Conservation (phyloP, 140 eudicot genomes). For the Anethum foeniculum region DNA sequence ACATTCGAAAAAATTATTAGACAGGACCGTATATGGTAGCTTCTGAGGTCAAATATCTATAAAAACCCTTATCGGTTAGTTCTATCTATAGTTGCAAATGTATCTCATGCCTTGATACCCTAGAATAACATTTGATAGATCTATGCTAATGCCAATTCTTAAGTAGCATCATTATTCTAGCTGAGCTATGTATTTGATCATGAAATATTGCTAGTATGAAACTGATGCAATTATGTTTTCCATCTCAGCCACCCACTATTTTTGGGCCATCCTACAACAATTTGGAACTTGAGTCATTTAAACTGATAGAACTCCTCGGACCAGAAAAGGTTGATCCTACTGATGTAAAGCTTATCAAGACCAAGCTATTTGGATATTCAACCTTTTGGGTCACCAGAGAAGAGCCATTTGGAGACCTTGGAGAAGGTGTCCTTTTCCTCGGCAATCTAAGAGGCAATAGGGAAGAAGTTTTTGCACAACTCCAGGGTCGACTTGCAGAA, state of each 20-base stretch:
- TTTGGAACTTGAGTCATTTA: constrained; percentile 83
- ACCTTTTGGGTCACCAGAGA: constrained; percentile 95
- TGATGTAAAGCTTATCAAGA: constrained; percentile 84
- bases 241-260: constrained; percentile 33
- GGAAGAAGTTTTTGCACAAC: constrained; percentile 75
- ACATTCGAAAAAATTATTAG: neutral
- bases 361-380: constrained; percentile 82
- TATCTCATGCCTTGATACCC: neutral
- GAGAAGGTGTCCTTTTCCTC: constrained; percentile 91
- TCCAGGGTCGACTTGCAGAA: constrained; percentile 68
- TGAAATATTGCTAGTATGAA: neutral
- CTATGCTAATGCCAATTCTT: neutral
- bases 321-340: constrained; percentile 92
- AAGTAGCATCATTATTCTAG: neutral
- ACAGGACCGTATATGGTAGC: neutral
- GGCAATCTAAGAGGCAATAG: constrained; percentile 92
- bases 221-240: constrained; percentile 13
- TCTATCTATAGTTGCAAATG: neutral
- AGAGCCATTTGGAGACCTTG: constrained; percentile 91
- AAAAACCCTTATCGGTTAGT: neutral
- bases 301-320: constrained; percentile 90
- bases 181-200: constrained; percentile 6
- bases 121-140: neutral
- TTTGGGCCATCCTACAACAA: constrained; percentile 45
- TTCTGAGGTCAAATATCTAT: neutral